These are phyloP conservation scores for Tricharina praecox DNA, from an alignment of 495 filamentous ascomycete genomes.

Conservation along the genomic window DNA sequence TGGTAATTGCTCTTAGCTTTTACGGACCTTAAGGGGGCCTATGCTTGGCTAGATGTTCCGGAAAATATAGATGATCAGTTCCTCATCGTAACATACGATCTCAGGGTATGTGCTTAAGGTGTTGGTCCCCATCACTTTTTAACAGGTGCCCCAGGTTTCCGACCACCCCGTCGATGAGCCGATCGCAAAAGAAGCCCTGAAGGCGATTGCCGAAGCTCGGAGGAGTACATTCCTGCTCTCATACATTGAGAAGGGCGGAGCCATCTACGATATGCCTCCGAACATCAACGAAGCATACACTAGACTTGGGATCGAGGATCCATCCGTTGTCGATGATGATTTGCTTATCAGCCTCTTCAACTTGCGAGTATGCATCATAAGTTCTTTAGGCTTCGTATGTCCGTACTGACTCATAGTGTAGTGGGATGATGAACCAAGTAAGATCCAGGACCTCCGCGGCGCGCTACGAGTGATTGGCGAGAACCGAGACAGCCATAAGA, in stretches of 20 bases:
- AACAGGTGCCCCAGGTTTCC: slow-evolving; percentile 11
- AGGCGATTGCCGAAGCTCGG: slow-evolving; percentile 20
- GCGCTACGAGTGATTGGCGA: slow-evolving; percentile 20
- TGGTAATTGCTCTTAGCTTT: slow-evolving; percentile 20
- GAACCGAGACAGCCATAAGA: slow-evolving; percentile 17
- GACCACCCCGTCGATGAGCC: slow-evolving; percentile 22
- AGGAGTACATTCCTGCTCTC: slow-evolving; percentile 16
- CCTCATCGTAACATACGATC: slow-evolving; percentile 20
- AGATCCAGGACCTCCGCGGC: slow-evolving; percentile 13
- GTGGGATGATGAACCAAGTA: slow-evolving; percentile 17
- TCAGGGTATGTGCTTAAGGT: slow-evolving; percentile 7
- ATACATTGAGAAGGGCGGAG: slow-evolving; percentile 16
- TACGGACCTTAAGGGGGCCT: slow-evolving; percentile 17
- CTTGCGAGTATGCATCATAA: slow-evolving; percentile 19
- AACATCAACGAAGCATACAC: slow-evolving; percentile 18
- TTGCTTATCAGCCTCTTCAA: slow-evolving; percentile 22
- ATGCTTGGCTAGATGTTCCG: slow-evolving; percentile 15
- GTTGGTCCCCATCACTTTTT: no score
- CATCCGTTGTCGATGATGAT: slow-evolving; percentile 15
- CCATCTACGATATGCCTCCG: slow-evolving; percentile 18
- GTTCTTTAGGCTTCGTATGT: no score
- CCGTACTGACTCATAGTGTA: slow-evolving; percentile 5
- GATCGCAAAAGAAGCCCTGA: slow-evolving; percentile 21
- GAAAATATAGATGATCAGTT: slow-evolving; percentile 15
- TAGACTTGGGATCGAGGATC: slow-evolving; percentile 20